A percentile compares a stretch with the other conserved stretches of the same genome.
Evolutionary conservation across 78 protist genomes (phyloP).

Genomic region (Bodo saltans): DNA sequence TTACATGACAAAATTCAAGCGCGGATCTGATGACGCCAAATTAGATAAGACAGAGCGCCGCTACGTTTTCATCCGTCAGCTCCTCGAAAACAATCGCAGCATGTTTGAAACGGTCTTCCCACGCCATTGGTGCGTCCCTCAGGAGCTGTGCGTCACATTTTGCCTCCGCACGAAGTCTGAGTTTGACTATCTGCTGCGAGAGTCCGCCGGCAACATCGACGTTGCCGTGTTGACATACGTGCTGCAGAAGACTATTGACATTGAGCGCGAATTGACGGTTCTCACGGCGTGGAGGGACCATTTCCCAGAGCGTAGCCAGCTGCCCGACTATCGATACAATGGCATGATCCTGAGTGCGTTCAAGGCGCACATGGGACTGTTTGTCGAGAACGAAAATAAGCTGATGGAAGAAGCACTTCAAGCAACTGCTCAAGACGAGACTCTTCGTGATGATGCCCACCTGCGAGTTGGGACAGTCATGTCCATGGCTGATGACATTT

Average conservation of each 20-base stretch:
- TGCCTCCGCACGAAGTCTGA: slow-evolving; percentile 28
- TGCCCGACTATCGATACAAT: background rate
- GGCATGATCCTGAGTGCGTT: slow-evolving; percentile 39
- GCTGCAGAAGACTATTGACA: slow-evolving; percentile 16
- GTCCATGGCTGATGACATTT: slow-evolving; percentile 1
- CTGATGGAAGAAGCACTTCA: background rate
- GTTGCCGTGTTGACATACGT: slow-evolving; percentile 22
- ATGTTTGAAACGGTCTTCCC: slow-evolving; percentile 22
- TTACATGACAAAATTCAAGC: background rate
- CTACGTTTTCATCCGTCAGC: background rate
- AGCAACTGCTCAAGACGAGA: background rate
- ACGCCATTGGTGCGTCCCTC: slow-evolving; percentile 10
- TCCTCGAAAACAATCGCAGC: background rate
- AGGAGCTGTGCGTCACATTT: slow-evolving; percentile 18
- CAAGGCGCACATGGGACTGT: slow-evolving; percentile 59
- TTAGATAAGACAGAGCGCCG: slow-evolving; percentile 4
- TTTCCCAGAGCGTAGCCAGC: background rate
- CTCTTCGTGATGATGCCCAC: background rate
- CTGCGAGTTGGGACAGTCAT: background rate
- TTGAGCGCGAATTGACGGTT: slow-evolving; percentile 10
- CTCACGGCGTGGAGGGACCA: background rate
- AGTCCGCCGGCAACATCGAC: background rate
- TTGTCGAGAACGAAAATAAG: slow-evolving; percentile 37
- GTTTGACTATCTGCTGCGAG: background rate
- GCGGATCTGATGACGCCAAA: slow-evolving; percentile 8